phyloP scores from a whole-genome alignment of 1,284 basidiomycete genomes.

The Tylopilus sp. region DNA sequence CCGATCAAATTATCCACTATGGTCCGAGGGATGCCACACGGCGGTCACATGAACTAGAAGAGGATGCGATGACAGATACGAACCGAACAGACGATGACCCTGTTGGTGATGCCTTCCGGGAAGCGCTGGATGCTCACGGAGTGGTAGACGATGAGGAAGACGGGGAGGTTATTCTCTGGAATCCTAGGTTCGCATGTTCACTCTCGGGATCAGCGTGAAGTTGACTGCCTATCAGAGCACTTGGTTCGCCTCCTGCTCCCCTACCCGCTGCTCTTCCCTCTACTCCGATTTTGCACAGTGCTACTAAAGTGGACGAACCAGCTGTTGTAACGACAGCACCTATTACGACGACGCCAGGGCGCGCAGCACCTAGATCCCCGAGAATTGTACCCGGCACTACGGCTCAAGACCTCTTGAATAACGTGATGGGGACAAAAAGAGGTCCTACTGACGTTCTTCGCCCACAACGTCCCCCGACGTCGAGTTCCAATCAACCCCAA shows the following conservation, averaged over 20 bases:
- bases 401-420: constrained; percentile 60
- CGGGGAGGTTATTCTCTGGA: constrained; percentile 62
- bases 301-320: constrained; percentile 30
- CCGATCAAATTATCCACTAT: constrained; percentile 20
- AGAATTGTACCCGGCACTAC: constrained; percentile 42
- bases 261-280: constrained; percentile 16
- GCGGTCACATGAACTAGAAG: constrained; percentile 37
- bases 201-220: not conserved
- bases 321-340: constrained; percentile 16
- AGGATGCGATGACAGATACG: constrained; percentile 67
- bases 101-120: constrained; percentile 72
- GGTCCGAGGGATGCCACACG: not conserved
- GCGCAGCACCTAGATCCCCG: constrained; percentile 19
- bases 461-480: constrained; percentile 30
- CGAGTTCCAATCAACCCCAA: constrained; percentile 36
- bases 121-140: constrained; percentile 45
- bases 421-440: constrained; percentile 42
- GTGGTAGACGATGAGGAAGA: constrained; percentile 41
- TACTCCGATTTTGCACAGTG: constrained; percentile 19
- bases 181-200: constrained; percentile 46
- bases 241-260: constrained; percentile 34
- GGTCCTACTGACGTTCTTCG: constrained; percentile 13
- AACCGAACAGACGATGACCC: constrained; percentile 80
- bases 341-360: constrained; percentile 22
- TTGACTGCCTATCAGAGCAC: constrained; percentile 29